These are phyloP conservation scores for Amphicarpaea edgeworthii DNA, from an alignment of 306 rosid genomes.

Conservation along the genomic window DNA sequence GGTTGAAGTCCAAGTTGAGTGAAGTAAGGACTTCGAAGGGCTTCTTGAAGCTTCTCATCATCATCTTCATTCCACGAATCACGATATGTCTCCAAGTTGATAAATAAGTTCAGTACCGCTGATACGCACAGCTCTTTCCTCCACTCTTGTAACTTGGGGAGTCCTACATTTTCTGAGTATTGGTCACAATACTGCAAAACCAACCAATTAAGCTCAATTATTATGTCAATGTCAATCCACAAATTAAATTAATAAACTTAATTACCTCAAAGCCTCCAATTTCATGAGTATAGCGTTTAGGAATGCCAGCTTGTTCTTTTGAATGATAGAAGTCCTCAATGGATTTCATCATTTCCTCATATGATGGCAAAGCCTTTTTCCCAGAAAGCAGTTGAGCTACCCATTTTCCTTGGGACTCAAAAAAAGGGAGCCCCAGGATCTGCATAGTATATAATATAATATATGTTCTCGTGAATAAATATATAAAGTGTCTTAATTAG, in stretches of 20 bases:
- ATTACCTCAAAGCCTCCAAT: conserved; percentile 67
- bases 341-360: conserved; percentile 76
- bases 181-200: conserved; percentile 75
- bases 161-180: conserved; percentile 65
- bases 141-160: conserved; percentile 81
- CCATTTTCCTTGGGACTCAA: conserved; percentile 91
- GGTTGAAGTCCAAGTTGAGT: conserved; percentile 49
- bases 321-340: conserved; percentile 71
- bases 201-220: not conserved
- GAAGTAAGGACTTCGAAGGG: conserved; percentile 68
- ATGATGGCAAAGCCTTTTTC: conserved; percentile 72
- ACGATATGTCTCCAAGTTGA: conserved; percentile 70
- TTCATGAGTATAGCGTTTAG: conserved; percentile 66
- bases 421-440: conserved; percentile 82
- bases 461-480: not conserved
- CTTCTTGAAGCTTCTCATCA: not conserved
- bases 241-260: not conserved
- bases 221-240: not conserved
- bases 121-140: conserved; percentile 65
- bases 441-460: conserved; percentile 21
- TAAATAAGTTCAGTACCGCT: conserved; percentile 45
- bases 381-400: conserved; percentile 82
- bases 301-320: conserved; percentile 64
- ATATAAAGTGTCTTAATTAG: not conserved
- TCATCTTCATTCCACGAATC: conserved; percentile 65